Conservation (phyloP, 2,329 filamentous ascomycete genomes). For the Pseudofabraea citricarpa region DNA sequence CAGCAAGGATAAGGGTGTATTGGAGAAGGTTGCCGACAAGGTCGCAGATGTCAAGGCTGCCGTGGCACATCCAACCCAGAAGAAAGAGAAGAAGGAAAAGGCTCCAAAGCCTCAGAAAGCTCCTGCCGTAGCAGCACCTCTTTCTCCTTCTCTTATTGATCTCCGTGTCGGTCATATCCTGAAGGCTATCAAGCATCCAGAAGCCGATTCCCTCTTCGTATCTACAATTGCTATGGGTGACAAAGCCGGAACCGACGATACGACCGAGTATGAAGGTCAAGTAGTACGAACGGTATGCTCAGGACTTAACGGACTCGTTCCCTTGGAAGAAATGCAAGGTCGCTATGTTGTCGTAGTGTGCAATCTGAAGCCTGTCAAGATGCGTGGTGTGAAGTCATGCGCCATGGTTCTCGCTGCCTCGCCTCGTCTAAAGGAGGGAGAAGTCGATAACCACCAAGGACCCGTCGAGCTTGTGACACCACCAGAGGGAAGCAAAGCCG, state of each 20-base stretch:
- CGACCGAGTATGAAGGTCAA: conserved; percentile 85
- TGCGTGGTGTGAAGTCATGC: conserved; percentile 78
- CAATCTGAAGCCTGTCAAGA: conserved; percentile 98
- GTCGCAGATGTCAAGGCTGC: conserved; percentile 34
- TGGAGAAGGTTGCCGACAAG: conserved; percentile 43
- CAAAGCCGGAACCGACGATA: conserved; percentile 79
- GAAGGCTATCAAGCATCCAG: conserved; percentile 91
- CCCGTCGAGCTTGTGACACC: conserved; percentile 90
- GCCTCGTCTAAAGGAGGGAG: conserved; percentile 75
- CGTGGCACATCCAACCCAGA: conserved; percentile 43
- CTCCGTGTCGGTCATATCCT: conserved; percentile 96
- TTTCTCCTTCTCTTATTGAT: conserved; percentile 84
- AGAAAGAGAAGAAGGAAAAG: conserved; percentile 91
- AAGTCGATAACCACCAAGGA: conserved; percentile 78
- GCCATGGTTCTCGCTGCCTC: conserved; percentile 97
- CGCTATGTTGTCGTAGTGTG: conserved; percentile 94
- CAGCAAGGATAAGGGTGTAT: conserved; percentile 51
- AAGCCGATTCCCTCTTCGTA: conserved; percentile 93
- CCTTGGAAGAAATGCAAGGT: conserved; percentile 92
- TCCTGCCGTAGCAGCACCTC: conserved; percentile 64
- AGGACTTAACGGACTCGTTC: conserved; percentile 87
- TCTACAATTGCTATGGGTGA: conserved; percentile 95
- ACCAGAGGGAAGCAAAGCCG: conserved; percentile 72
- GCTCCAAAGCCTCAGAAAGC: conserved; percentile 69
- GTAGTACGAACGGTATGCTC: conserved; percentile 94